Evolutionary conservation across 2,329 filamentous ascomycete genomes (phyloP), one percentile per base, ranked within the genome.

Genomic region (Emydomyces testavorans): DNA sequence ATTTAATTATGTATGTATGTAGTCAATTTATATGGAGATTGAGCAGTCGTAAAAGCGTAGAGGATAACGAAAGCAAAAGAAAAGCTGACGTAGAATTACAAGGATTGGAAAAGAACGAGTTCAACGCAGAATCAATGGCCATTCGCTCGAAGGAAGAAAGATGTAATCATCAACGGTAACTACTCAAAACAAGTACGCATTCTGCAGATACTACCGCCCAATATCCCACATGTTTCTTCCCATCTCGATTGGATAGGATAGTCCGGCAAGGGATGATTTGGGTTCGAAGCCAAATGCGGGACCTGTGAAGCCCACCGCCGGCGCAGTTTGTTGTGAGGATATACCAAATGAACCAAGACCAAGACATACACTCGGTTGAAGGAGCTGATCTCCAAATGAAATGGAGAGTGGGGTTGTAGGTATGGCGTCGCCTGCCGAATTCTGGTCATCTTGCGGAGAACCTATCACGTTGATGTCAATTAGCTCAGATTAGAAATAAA

Each of bases 331-430:
- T 42, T 64, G 61, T 6, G 56, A 54, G 47, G 62, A 60, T 20
- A 64, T 56, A 4, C 54, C 52, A 21, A 59, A 54, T 32, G 53
- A 58, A 47, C 60, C 59, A 28, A 58, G 49, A 24, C 56, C 58
- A 2, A 62, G 56, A 11, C 44, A 45, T 23, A 56, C 48, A 16
- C 57, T 58, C 40, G 64, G 62, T 13, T 62, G 48, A 38, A 58
- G 63, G 11, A 58, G 51, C 35, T 63, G 60, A 53, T 67, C 66
- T 24, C 65, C 62, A 20, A 60, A 57, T 1, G 61, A 50, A 45
- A 38, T 7, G 6, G 41, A 49, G 60, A 56, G 13, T 61, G 62
- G 26, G 65, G 59, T 3, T 62, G 37, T 34, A 59, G n/a, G 59
- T 46, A 15, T 59, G 57, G 34, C 63, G 61, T 20, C 65, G 46